Evolutionary conservation across 805 yeast species (phyloP), one percentile per base, ranked within the genome.

Genomic region (Kregervanrija fluxuum): DNA sequence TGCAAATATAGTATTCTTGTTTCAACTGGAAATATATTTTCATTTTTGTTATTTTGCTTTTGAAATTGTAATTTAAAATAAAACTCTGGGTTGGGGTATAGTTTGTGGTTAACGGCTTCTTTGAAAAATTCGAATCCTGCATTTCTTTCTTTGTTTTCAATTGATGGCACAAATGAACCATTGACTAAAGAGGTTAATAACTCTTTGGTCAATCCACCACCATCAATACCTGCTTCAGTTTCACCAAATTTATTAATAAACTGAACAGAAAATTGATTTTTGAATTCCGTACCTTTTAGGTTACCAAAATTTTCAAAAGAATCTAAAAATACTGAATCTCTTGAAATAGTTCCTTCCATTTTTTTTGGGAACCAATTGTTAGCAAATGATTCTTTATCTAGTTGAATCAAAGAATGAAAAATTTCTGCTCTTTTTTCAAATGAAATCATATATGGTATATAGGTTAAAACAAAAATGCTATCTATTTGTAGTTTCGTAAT

Each of bases 131-230:
- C 53, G 31, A 60, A 38, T 3, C 59, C 60, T 2, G 50, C 55
- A 40, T 59, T 56, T 28, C 48, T 46, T 8, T 46, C 42, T 11
- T 45, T 46, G 42, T 60, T 60, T 12, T 56, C 54, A 13, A 45
- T 46, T 0, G 60, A 52, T n/a, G 70, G 65, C 30, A 69, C 65
- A 54, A 91, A 86, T 0, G 85, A 90, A 50, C 84, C 86, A 4
- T 66, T 68, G 2, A 82, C 77, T 0, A 88, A 80, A 41, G 82
- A 70, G 2, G 91, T 88, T 44, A 91, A 65, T 50, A 93, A 80
- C 56, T 91, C 99, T 60, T 91, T 90, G 0, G 97, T 90, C 17
- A 91, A 69, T 1, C 99, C 99, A 11, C 98, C 99, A 8, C 99
- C 99, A 61, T 91, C 99, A 37, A 91, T 83, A 1, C 99, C 99